Conservation (phyloP, 371 early-diverging fungal species). For the Coemansia sp. region DNA sequence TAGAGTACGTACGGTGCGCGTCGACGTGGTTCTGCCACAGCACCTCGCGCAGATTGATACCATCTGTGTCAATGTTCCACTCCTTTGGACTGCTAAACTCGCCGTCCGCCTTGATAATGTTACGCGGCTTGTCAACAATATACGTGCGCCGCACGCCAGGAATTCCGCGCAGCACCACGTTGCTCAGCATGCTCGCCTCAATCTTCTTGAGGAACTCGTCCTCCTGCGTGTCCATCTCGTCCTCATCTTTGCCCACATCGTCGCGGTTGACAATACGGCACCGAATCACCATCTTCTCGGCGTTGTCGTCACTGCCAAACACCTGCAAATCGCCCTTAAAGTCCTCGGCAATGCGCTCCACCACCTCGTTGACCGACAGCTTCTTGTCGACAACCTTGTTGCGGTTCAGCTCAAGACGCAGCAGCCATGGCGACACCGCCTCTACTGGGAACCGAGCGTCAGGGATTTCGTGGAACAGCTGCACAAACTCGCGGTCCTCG, state of each 20-base stretch:
- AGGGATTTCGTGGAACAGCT: constrained; percentile 85
- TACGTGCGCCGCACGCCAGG: constrained; percentile 88
- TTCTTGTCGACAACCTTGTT: constrained; percentile 88
- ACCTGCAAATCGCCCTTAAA: constrained; percentile 73
- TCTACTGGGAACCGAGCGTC: constrained; percentile 64
- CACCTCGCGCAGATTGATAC: constrained; percentile 89
- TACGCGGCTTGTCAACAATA: constrained; percentile 76
- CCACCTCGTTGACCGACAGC: constrained; percentile 80
- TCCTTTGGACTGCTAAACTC: constrained; percentile 70
- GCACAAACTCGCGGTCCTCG: constrained; percentile 93
- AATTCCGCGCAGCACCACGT: constrained; percentile 90
- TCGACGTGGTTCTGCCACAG: constrained; percentile 86
- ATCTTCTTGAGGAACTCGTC: constrained; percentile 86
- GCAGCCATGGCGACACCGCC: constrained; percentile 88
- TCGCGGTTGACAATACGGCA: constrained; percentile 78
- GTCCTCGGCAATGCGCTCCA: constrained; percentile 69
- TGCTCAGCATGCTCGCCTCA: constrained; percentile 81
- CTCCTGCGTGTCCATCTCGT: constrained; percentile 72
- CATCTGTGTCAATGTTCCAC: constrained; percentile 96
- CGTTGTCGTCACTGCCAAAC: constrained; percentile 92
- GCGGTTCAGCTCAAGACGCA: constrained; percentile 90
- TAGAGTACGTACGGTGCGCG: constrained; percentile 79
- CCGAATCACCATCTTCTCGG: constrained; percentile 84
- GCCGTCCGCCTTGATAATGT: constrained; percentile 58
- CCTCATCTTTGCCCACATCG: constrained; percentile 57